Evolutionary conservation across 208 protist species (phyloP).

Genomic region (Crithidia thermophila): DNA sequence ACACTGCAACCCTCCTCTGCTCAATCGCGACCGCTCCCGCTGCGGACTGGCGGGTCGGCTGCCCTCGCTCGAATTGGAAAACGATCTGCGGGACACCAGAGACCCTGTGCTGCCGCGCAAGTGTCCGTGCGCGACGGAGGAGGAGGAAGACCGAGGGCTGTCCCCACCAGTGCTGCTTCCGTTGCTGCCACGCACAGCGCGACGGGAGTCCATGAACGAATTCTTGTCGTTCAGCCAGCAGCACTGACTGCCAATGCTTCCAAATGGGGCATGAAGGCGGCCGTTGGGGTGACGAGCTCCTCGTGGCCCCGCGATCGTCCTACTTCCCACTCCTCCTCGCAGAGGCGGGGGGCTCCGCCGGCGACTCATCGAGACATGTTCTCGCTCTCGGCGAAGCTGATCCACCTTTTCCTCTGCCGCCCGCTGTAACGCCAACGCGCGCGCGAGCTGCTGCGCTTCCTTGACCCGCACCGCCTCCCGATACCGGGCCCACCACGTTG

Average conservation of each 20-base stretch:
- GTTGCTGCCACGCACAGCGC: background rate
- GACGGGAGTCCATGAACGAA: background rate
- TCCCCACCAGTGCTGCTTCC: background rate
- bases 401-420: constrained; percentile 22
- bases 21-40: no score
- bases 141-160: no score
- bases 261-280: constrained; percentile 15
- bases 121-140: no score
- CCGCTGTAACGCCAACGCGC: constrained; percentile 9
- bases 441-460: constrained; percentile 7
- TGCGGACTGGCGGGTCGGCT: background rate
- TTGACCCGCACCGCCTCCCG: background rate
- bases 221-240: background rate
- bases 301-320: background rate
- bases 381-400: constrained; percentile 22
- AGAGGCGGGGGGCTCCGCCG: background rate
- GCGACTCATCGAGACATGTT: background rate
- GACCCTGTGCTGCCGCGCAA: no score
- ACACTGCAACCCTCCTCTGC: no score
- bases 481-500: background rate
- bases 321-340: background rate
- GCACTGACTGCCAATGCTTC: constrained; percentile 13
- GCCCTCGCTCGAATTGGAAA: no score
- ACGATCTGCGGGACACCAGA: no score
- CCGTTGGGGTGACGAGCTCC: background rate